These are phyloP conservation scores for Cutaneotrichosporon spelunceum DNA, from an alignment of 1,284 basidiomycete species.

Conservation along the genomic window DNA sequence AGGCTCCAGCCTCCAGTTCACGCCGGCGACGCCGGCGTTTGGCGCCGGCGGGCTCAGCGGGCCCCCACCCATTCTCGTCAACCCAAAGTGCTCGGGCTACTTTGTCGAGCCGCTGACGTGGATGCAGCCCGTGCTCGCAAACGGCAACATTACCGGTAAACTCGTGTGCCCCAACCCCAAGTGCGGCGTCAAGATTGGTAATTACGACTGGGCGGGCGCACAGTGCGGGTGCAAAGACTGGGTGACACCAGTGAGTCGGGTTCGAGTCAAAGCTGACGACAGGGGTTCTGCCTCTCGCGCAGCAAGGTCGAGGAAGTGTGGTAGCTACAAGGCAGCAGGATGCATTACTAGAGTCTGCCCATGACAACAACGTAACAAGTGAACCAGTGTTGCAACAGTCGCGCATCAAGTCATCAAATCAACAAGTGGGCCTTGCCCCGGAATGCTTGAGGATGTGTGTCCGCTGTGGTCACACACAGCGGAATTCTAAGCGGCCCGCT, in stretches of 20 bases:
- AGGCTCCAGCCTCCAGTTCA: slow-evolving; percentile 6
- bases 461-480: slow-evolving; percentile 4
- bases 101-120: slow-evolving; percentile 97
- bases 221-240: slow-evolving; percentile 86
- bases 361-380: background rate
- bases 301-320: slow-evolving; percentile 85
- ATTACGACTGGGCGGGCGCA: slow-evolving; percentile 94
- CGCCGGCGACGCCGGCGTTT: background rate
- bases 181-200: slow-evolving; percentile 86
- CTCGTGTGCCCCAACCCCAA: slow-evolving; percentile 86
- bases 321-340: slow-evolving; percentile 22
- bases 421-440: background rate
- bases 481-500: background rate
- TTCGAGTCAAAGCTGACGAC: slow-evolving; percentile 4
- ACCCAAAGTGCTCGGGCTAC: slow-evolving; percentile 84
- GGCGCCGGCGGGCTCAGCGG: background rate
- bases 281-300: slow-evolving; percentile 85
- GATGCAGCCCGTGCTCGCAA: slow-evolving; percentile 80
- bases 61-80: slow-evolving; percentile 66
- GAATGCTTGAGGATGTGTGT: background rate
- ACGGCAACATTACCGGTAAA: slow-evolving; percentile 77
- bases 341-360: background rate
- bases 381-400: slow-evolving; percentile 1
- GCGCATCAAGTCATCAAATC: background rate
- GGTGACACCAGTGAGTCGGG: slow-evolving; percentile 75